These are phyloP conservation scores for Dactylellina cionopaga DNA, from an alignment of 2,329 filamentous ascomycete genomes.

Conservation along the genomic window DNA sequence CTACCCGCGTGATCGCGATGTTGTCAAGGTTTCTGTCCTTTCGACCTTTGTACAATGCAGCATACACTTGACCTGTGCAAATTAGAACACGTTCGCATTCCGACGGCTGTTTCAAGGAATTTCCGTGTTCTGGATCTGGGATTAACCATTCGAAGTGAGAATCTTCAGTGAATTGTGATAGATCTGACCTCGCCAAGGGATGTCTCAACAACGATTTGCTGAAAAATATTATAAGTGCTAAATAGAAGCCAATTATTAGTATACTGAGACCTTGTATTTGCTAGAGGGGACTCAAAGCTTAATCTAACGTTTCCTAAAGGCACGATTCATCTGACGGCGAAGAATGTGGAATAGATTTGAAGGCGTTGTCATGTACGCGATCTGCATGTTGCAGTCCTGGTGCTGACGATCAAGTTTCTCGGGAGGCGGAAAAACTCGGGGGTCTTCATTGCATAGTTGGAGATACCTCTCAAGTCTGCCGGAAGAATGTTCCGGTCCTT, in stretches of 20 bases:
- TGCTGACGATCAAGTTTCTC: slow-evolving; percentile 96
- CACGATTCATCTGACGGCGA: slow-evolving; percentile 96
- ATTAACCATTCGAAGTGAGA: slow-evolving; percentile 98
- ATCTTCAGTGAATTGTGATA: slow-evolving; percentile 90
- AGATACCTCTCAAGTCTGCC: slow-evolving; percentile 96
- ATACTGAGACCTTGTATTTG: too few species aligned
- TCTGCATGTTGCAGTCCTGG: slow-evolving; percentile 99
- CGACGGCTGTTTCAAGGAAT: slow-evolving; percentile 78
- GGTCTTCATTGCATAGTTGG: slow-evolving; percentile 96
- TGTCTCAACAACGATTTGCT: slow-evolving; percentile 96
- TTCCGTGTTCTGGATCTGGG: slow-evolving; percentile 84
- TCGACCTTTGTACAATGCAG: slow-evolving; percentile 88
- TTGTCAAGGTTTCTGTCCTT: slow-evolving; percentile 86
- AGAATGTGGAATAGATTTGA: slow-evolving; percentile 96
- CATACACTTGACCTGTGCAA: slow-evolving; percentile 94
- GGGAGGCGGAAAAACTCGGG: slow-evolving; percentile 84
- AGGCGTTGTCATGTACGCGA: slow-evolving; percentile 95
- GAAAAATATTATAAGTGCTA: slow-evolving; percentile 96
- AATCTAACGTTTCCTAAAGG: slow-evolving; percentile 95
- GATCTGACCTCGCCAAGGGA: slow-evolving; percentile 84
- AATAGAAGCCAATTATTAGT: slow-evolving; percentile 53
- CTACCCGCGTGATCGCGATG: slow-evolving; percentile 91
- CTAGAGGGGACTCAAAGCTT: slow-evolving; percentile 1
- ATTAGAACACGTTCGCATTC: slow-evolving; percentile 94
- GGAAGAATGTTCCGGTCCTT: slow-evolving; percentile 97